Evolutionary conservation across 1,139 yeast species (phyloP).

Genomic region (Zygosaccharomyces pseudobailii): DNA sequence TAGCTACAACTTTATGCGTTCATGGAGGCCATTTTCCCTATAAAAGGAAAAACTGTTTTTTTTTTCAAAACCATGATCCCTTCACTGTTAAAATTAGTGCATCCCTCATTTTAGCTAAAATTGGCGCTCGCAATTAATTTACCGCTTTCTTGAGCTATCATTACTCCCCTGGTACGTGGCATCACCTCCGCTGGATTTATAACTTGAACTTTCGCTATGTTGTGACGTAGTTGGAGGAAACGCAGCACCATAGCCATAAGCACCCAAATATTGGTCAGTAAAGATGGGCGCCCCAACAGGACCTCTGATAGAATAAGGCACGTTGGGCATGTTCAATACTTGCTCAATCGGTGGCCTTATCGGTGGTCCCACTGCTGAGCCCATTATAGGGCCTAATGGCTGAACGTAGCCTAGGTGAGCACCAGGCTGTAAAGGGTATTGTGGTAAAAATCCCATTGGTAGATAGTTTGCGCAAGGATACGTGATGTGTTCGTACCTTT

Average conservation of each 20-base stretch:
- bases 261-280: neutral
- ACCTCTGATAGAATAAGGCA: neutral
- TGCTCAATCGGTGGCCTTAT: neutral
- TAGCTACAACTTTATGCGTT: too few species aligned
- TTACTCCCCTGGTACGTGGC: slow-evolving; percentile 17
- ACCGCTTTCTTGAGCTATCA: neutral
- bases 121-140: neutral
- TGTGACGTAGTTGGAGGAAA: neutral
- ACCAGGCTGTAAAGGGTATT: neutral
- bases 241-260: neutral
- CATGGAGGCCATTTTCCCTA: too few species aligned
- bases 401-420: neutral
- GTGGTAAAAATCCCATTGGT: slow-evolving; percentile 1
- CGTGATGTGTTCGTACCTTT: neutral
- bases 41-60: too few species aligned
- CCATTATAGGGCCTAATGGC: neutral
- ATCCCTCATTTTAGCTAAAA: too few species aligned
- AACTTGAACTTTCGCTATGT: slow-evolving; percentile 10
- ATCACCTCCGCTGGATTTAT: slow-evolving; percentile 21
- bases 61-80: too few species aligned
- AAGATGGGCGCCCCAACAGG: neutral
- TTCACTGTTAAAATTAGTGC: too few species aligned
- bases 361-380: neutral
- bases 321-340: neutral
- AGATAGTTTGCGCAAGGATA: neutral